Evolutionary conservation across 179 eudicot species (phyloP), one percentile per base, ranked within the genome.

Genomic region (Monotropa hypopitys): DNA sequence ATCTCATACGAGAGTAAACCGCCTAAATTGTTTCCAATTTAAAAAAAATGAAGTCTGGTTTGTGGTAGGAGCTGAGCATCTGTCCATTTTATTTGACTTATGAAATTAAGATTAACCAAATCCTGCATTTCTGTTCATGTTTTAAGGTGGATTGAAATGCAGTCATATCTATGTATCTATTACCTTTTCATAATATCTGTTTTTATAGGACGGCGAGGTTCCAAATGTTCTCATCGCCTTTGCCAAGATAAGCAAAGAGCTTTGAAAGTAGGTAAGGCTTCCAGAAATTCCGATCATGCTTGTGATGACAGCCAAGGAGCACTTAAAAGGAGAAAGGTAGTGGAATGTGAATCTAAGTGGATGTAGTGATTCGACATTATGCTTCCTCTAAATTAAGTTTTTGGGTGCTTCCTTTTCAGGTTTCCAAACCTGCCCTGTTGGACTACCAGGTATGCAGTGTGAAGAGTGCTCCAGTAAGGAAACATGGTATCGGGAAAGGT

Each of bases 401-500:
- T 76, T 43, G 28, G 65, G 33, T 70, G 32, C 49, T 65, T 50
- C 54, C 61, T 50, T 74, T 79, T 21, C 77, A 92, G 97, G 88
- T 83, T 76, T 73, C 83, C 42, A 66, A 79, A 57, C 82, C 89
- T 72, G 63, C 80, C 46, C 18, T 51, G 42, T 23, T 79, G 61
- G 82, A 86, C 75, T 18, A 77, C 72, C 86, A 85, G 75, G 61
- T 59, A 38, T 66, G 56, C 32, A 57, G 68, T 84, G 81, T 79
- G 75, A 78, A 45, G 16, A 80, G 81, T 81, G 73, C 71, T 80
- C 84, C 89, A 18, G 70, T 77, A 53, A 87, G 79, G 82, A 88
- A 88, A 81, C 89, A 94, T 82, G 97, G 98, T 50, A 86, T 82
- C 66, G 98, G 98, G 70, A 94, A 94, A 88, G 96, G 94, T 65